These are phyloP conservation scores for Puya raimondii DNA, from an alignment of 176 grass and related monocot species.

Conservation along the genomic window DNA sequence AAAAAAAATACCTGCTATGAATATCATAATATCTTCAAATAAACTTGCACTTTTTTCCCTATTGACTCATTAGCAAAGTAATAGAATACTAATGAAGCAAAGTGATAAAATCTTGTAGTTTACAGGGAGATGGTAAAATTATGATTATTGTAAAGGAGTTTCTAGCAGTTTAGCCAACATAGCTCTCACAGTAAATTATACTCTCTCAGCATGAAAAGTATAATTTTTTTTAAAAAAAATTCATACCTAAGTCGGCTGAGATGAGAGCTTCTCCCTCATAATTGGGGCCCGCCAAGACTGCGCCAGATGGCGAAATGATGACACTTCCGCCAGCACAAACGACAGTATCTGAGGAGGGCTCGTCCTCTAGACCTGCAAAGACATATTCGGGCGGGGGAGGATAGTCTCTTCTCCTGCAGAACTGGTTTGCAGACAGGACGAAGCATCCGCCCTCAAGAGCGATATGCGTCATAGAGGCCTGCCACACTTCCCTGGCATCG, in stretches of 20 bases:
- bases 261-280: constrained; percentile 77
- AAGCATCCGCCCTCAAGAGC: constrained; percentile 87
- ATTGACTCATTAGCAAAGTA: too few relatives aligned
- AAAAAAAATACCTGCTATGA: neutral
- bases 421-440: constrained; percentile 87
- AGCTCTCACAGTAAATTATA: neutral
- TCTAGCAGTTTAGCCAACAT: neutral
- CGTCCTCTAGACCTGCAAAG: constrained; percentile 51
- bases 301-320: constrained; percentile 81
- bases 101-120: too few relatives aligned
- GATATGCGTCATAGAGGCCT: constrained; percentile 84
- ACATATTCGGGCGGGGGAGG: constrained; percentile 64
- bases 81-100: too few relatives aligned
- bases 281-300: constrained; percentile 76
- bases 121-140: neutral
- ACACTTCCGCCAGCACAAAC: constrained; percentile 87
- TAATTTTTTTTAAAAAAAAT: neutral
- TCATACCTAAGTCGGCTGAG: constrained; percentile 67
- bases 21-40: neutral
- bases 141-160: neutral
- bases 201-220: neutral
- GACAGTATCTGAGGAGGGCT: constrained; percentile 69
- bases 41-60: too few relatives aligned
- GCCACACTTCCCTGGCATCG: constrained; percentile 81
- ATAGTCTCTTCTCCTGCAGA: constrained; percentile 81